Base-by-base conservation (phyloP, 495 filamentous ascomycete species). In the Durotheca rogersii region DNA sequence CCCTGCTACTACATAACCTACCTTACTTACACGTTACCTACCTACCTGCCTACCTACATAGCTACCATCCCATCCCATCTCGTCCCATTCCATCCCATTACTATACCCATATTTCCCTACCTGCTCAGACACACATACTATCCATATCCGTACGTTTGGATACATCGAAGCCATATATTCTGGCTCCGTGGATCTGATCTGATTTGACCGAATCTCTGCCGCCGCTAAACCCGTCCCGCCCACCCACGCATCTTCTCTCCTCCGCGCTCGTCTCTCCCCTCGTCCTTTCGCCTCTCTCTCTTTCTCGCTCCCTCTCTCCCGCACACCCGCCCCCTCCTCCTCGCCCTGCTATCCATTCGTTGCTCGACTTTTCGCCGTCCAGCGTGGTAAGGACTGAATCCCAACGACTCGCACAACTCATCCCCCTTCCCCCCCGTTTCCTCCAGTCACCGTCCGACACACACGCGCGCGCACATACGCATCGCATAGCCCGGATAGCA, bases 201-300 rank as follows among this genome's bases (percentile, higher is more conserved):
- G 49, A 53, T 53, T 59, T 59, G 56, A 50, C 56, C 56, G 56
- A 59, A 53, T 53, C 49, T 59, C 56, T 59, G 38, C 50, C 56
- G 49, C 50, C 50, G 35, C 56, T 53, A 59, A 25, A 44, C 56
- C 44, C 40, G 34, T 27, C 17, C 33, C 47, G 25, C 30, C 47
- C 34, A 19, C 31, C 29, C 39, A 50, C 41, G 39, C 25, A 18
- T 39, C 33, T 15, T 39, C 21, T 43, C 15, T 19, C 34, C n/a
- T n/a, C n/a, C n/a, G n/a, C n/a, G n/a, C n/a, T n/a, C n/a, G n/a
- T n/a, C 9, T 9, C 4, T 9, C 4, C 4, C 4, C 4, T 9
- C 23, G 4, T 9, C 23, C 9, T 27, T 9, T 4, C 23, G 4
- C 4, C 9, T 27, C 23, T 9, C 4, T 27, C 23, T n/a, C n/a